Percentiles rank a stretch among this genome's conserved stretches.
phyloP scores from a whole-genome alignment of 306 rosid genomes.

The Biancaea sappan region DNA sequence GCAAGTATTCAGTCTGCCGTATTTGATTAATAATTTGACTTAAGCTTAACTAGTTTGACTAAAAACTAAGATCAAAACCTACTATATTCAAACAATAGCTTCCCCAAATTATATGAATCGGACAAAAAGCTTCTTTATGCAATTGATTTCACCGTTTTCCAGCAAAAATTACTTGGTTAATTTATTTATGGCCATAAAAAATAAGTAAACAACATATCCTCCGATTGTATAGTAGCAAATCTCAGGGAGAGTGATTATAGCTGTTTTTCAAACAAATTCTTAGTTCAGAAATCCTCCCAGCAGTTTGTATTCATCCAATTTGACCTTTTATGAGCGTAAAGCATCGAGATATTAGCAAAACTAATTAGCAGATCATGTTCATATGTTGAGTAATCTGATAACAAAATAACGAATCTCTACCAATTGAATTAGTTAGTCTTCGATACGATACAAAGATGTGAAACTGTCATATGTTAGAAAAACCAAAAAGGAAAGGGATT shows the following conservation, averaged over 20 bases:
- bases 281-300: neutral
- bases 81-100: neutral
- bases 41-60: neutral
- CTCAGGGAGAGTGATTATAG: neutral
- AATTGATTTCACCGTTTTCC: neutral
- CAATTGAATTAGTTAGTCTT: neutral
- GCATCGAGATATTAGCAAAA: neutral
- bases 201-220: neutral
- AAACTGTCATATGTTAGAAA: neutral
- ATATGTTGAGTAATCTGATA: neutral
- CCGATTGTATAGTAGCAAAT: neutral
- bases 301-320: neutral
- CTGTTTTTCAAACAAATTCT: neutral
- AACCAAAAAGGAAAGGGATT: neutral
- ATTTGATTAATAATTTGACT: neutral
- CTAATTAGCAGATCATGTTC: constrained; percentile 1
- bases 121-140: neutral
- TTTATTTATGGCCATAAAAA: neutral
- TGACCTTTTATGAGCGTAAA: neutral
- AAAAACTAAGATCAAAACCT: neutral
- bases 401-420: neutral
- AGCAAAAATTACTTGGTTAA: neutral
- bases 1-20: neutral
- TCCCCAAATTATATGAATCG: neutral
- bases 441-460: neutral